phyloP scores from a whole-genome alignment of 2,329 filamentous ascomycete species.

The Ophiostoma tasmaniense region DNA sequence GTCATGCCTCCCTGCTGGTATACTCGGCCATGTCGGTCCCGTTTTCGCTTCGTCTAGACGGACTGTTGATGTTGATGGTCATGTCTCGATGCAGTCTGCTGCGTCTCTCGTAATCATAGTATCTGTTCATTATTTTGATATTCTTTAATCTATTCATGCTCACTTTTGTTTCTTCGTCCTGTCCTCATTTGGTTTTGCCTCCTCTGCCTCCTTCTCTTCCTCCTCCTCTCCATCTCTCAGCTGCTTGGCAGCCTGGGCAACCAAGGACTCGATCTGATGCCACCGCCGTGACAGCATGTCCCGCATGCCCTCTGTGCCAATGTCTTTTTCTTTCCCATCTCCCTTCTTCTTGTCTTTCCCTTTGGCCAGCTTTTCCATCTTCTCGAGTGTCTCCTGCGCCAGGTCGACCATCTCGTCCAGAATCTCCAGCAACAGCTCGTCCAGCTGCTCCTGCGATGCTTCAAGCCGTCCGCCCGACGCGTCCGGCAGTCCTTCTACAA shows the following conservation, averaged over 20 bases:
- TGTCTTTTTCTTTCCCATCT: background rate
- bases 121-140: background rate
- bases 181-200: background rate
- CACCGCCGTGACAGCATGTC: slow-evolving; percentile 18
- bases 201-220: background rate
- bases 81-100: background rate
- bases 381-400: slow-evolving; percentile 12
- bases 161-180: background rate
- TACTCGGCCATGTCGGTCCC: background rate
- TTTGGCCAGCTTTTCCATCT: slow-evolving; percentile 9
- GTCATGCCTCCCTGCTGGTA: background rate
- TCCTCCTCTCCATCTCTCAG: slow-evolving; percentile 2
- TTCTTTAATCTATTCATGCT: background rate
- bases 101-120: background rate
- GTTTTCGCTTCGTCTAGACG: background rate
- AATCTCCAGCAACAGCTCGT: slow-evolving; percentile 15
- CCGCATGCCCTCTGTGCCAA: slow-evolving; percentile 18
- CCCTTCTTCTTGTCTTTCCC: slow-evolving; percentile 2
- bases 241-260: slow-evolving; percentile 12
- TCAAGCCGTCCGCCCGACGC: background rate
- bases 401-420: slow-evolving; percentile 18
- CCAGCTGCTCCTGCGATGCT: slow-evolving; percentile 1
- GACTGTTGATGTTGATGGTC: too few species aligned
- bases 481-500: slow-evolving; percentile 16
- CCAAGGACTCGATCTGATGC: slow-evolving; percentile 21